Base-by-base conservation (phyloP, 768 basidiomycete genomes). In the Russula compacta region DNA sequence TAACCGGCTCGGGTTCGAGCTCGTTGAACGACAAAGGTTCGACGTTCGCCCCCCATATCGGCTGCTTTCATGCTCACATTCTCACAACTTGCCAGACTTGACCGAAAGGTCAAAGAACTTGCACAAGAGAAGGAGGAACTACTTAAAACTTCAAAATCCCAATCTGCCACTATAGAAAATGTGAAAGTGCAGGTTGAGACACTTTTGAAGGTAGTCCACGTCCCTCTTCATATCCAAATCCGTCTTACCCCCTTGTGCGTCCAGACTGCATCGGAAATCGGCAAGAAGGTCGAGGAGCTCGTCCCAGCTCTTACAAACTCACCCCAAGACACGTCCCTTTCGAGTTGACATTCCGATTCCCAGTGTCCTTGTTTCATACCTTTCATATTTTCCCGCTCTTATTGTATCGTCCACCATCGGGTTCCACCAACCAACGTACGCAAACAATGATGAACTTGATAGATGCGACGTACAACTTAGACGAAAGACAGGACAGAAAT, bases 21-120 rank as follows among this genome's bases (percentile, higher is more conserved):
- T 93, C 38, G 82, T 81, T 36, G 92, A 94, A 75, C 86, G 92
- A 55, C 88, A 93, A 75, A 81, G 92, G 92, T 92, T 69, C 57
- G 15, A 15, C n/a, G n/a, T 4, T 29, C 24, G 24, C 1, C 24
- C 43, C 24, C 15, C 39, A 76, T 29, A 29, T 65, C 43, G 21
- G 19, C 51, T 48, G 64, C 63, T 40, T 50, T 6, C 60, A 29
- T 60, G 48, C 64, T 57, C 17, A 35, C 33, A 14, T 56, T 53
- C 42, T 61, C 44, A 32, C 36, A 49, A 49, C 15, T 47, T 51
- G 29, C 43, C 70, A 92, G 91, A 62, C 79, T 92, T 35, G 88
- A 92, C 67, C 79, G 80, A 61, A 81, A 70, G 69, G 82, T 80
- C 67, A 89, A 84, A 69, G 86, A 88, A 56, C 81, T 93, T 33